Conservation (phyloP, 2,329 filamentous ascomycete genomes). For the Penicillium sp. region DNA sequence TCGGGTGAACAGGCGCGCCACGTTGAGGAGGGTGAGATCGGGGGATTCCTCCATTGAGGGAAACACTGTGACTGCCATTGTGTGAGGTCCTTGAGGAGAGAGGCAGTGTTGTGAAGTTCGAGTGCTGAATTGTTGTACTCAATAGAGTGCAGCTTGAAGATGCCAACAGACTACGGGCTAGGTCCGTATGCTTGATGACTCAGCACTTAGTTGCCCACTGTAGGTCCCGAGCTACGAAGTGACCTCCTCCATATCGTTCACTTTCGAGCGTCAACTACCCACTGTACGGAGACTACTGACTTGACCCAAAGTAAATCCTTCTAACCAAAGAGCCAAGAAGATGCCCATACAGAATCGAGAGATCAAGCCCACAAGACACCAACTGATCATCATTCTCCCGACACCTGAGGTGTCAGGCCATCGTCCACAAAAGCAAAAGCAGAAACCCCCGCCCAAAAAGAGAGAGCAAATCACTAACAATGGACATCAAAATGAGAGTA, state of each 20-base stretch:
- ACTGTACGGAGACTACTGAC: background rate
- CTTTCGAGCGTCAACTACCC: too few species aligned
- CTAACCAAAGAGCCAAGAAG: background rate
- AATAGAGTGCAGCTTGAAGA: conserved; percentile 2
- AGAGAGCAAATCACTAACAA: background rate
- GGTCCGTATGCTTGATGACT: conserved; percentile 13
- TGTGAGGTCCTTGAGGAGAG: background rate
- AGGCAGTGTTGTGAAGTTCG: background rate
- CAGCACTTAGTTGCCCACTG: background rate
- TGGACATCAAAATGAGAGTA: background rate
- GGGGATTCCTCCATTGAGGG: conserved; percentile 20
- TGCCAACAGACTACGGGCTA: conserved; percentile 6
- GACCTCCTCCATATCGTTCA: too few species aligned
- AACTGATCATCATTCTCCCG: background rate
- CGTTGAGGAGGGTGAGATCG: conserved; percentile 40
- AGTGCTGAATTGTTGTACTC: background rate
- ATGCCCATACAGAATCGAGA: too few species aligned
- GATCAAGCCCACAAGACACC: too few species aligned
- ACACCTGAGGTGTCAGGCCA: background rate
- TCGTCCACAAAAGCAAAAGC: background rate
- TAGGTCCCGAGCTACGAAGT: too few species aligned
- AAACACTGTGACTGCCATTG: conserved; percentile 22
- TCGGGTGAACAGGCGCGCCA: conserved; percentile 45
- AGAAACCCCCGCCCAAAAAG: background rate
- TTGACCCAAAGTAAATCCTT: background rate